Evolutionary conservation across 1,139 yeast species (phyloP).

Genomic region (Entelexis sorbosivorans): DNA sequence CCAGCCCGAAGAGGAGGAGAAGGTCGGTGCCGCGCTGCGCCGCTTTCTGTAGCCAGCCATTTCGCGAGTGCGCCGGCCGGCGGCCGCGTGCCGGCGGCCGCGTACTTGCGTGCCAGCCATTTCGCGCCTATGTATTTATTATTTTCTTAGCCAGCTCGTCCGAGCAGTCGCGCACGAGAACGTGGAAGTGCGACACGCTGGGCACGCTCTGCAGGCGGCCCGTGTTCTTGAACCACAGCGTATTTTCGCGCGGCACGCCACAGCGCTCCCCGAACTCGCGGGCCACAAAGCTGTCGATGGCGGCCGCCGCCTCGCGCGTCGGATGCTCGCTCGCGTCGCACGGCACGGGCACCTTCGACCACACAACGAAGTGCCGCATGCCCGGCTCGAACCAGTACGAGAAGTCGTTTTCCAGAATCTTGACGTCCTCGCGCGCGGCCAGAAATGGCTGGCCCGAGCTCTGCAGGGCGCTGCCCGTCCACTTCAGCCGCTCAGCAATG

Average conservation of each 20-base stretch:
- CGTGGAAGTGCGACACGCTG: slow-evolving; percentile 35
- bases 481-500: slow-evolving; percentile 24
- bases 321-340: slow-evolving; percentile 26
- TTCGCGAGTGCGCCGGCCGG: too few species aligned
- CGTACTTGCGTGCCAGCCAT: too few species aligned
- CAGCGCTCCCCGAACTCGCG: slow-evolving; percentile 26
- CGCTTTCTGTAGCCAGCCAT: slow-evolving; percentile 18
- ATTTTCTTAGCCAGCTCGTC: neutral
- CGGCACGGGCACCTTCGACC: slow-evolving; percentile 33
- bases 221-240: slow-evolving; percentile 36
- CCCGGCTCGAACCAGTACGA: slow-evolving; percentile 34
- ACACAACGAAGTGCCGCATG: slow-evolving; percentile 34
- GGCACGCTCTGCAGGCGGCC: slow-evolving; percentile 33
- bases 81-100: too few species aligned
- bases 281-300: slow-evolving; percentile 28
- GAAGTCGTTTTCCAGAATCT: slow-evolving; percentile 33
- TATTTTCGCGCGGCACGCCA: slow-evolving; percentile 24
- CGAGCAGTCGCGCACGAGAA: slow-evolving; percentile 25
- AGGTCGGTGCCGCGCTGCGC: slow-evolving; percentile 23
- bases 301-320: slow-evolving; percentile 23
- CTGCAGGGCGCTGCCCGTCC: slow-evolving; percentile 12
- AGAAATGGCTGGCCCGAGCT: slow-evolving; percentile 22
- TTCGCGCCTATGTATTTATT: neutral
- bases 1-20: slow-evolving; percentile 18
- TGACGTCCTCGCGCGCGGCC: slow-evolving; percentile 28